A percentile compares a stretch with the other conserved stretches of the same genome.
Conservation (phyloP, 1,284 basidiomycete genomes). For the Austroboletus novae-zelandiae region DNA sequence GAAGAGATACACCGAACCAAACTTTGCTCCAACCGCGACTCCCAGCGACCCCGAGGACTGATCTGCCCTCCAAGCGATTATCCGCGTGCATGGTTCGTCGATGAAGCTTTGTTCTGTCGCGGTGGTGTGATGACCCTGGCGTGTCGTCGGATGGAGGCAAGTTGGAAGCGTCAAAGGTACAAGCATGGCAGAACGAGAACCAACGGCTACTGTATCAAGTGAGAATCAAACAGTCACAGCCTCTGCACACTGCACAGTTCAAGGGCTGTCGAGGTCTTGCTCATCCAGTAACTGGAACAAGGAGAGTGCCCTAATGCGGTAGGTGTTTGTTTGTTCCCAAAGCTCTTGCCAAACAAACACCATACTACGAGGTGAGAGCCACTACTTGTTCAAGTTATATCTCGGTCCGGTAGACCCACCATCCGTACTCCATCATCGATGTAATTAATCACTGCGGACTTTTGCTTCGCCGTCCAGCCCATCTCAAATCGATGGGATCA, state of each 20-base stretch:
- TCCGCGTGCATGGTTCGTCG: slow-evolving; percentile 18
- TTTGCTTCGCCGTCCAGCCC: neutral
- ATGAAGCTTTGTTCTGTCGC: slow-evolving; percentile 25
- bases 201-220: neutral
- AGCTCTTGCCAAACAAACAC: slow-evolving; percentile 30
- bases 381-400: too few relatives aligned
- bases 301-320: slow-evolving; percentile 4
- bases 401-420: too few relatives aligned
- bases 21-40: slow-evolving; percentile 34
- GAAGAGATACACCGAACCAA: slow-evolving; percentile 39
- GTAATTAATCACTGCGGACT: neutral
- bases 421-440: neutral
- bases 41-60: slow-evolving; percentile 8
- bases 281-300: slow-evolving; percentile 5
- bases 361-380: too few relatives aligned
- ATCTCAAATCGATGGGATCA: slow-evolving; percentile 3
- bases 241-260: slow-evolving; percentile 4
- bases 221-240: neutral
- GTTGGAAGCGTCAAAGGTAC: slow-evolving; percentile 28
- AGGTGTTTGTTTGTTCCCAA: slow-evolving; percentile 31
- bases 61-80: slow-evolving; percentile 23
- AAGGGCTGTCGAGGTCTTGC: neutral
- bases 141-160: slow-evolving; percentile 14
- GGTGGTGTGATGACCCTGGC: slow-evolving; percentile 8
- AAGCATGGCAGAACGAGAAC: slow-evolving; percentile 16